Evolutionary conservation across 768 basidiomycete genomes (phyloP), one percentile per base, ranked within the genome.

Genomic region (Termitomyces sp.): DNA sequence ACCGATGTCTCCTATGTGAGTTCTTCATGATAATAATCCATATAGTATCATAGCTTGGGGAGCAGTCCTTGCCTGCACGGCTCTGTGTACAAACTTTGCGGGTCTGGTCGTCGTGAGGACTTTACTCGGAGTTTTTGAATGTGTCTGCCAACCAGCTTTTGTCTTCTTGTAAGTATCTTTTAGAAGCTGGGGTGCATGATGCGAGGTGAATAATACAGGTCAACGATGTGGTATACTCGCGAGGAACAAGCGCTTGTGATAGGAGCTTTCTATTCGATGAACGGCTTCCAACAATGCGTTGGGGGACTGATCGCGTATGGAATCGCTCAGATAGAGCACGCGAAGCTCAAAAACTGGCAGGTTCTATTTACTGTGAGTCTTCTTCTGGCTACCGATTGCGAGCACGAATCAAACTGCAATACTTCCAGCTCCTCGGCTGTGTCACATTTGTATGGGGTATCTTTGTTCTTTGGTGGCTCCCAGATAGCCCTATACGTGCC

Each of bases 151-250:
- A 62, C 78, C 78, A 5, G 76, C 76, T 4, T 78, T 81, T 56
- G 76, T 80, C 22, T 78, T 72, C 58, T 62, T 81, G 72, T 77
- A 61, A 45, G 74, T 30, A 13, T 6, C 50, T 46, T 53, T 13
- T 37, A 31, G 9, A 36, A 30, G 6, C 27, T 41, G 37, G 13
- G 8, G 12, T 41, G 22, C 34, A 54, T n/a, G 12, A 30, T 54
- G 27, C 51, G 34, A 39, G 16, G 13, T 42, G 20, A 24, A n/a
- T 51, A 4, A 20, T 30, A 36, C 55, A 78, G 76, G 54, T 77
- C 81, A 8, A 76, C 78, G 34, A 79, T 82, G 80, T 81, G 78
- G 74, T 81, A 81, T 61, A 79, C 75, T 11, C 73, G 80, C 30
- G 76, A 77, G 18, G 81, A 82, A 61, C 80, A 81, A 58, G 78